These are phyloP conservation scores for Lanmaoa rubissima DNA, from an alignment of 768 basidiomycete genomes.

Conservation along the genomic window DNA sequence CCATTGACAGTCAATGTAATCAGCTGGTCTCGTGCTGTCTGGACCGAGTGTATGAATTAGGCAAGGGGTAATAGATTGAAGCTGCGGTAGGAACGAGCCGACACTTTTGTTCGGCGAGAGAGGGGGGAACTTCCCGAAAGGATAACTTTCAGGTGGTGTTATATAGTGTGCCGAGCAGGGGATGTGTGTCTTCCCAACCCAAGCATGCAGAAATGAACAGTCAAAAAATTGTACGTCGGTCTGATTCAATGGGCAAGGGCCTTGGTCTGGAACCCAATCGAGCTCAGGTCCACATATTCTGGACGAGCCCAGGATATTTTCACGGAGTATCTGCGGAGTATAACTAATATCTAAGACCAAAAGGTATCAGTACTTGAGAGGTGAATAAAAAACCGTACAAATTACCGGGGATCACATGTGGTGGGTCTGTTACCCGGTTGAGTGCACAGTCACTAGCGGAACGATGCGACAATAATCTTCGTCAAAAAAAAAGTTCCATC, in stretches of 20 bases:
- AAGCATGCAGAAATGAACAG: background rate
- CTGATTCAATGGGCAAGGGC: background rate
- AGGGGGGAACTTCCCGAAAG: too few species aligned
- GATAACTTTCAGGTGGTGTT: background rate
- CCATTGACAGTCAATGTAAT: background rate
- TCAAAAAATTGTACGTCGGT: background rate
- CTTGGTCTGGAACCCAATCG: background rate
- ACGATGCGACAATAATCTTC: background rate
- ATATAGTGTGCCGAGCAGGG: background rate
- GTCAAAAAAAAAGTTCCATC: background rate
- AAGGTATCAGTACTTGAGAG: background rate
- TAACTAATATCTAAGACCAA: background rate
- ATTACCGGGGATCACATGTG: background rate
- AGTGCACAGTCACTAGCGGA: background rate
- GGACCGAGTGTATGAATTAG: background rate
- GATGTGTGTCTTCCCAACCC: background rate
- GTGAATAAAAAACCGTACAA: background rate
- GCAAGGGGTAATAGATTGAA: too few species aligned
- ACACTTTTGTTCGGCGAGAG: background rate
- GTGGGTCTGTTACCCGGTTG: background rate
- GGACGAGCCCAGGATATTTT: background rate
- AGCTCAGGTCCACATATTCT: background rate
- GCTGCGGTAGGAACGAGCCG: background rate
- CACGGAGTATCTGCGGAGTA: background rate
- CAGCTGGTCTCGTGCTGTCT: too few species aligned